Base-by-base conservation (phyloP, 805 yeast species). In the Lipomyces starkeyi region DNA sequence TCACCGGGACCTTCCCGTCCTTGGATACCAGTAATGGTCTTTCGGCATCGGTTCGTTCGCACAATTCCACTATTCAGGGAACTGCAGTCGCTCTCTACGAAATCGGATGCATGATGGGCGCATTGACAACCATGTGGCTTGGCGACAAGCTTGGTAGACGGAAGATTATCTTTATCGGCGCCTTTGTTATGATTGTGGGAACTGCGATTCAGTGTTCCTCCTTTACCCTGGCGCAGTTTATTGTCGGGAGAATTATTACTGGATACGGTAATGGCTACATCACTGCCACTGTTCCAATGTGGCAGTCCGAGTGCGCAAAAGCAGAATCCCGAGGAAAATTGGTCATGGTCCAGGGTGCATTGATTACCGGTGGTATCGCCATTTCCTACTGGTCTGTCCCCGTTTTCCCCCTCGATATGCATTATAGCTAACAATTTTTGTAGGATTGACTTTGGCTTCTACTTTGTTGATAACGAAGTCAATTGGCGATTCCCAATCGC, bases 401-500 rank as follows among this genome's bases (percentile, higher is more conserved):
- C 27, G 27, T 25, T 25, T 25, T 1, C 2, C 2, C 27, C 27
- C 27, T 25, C 1, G 27, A 25, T 25, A 25, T 25, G 27, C 1
- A 25, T 25, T 25, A 25, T 2, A 25, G 27, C 27, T 25, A 25
- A 25, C 27, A 14, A 20, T 29, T 25, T 3, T 3, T 4, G 27
- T 52, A 56, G 91, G 68, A 80, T 88, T 67, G 91, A 87, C 76
- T 89, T 86, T 76, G 93, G 92, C 53, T 81, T 88, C 47, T 87
- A 89, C 13, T 89, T 86, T 75, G 86, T 86, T 35, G 29, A 35
- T 8, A 56, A 60, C 14, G 56, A 58, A 8, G 82, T 82, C 27
- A 81, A 87, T 20, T 91, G 94, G 93, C 86, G 96, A 82, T 84
- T 91, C 78, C 95, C 96, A 17, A 85, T 91, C 69, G 89, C 91